phyloP scores from a whole-genome alignment of 331 rosid genomes.

The Rhamnella rubrinervis region DNA sequence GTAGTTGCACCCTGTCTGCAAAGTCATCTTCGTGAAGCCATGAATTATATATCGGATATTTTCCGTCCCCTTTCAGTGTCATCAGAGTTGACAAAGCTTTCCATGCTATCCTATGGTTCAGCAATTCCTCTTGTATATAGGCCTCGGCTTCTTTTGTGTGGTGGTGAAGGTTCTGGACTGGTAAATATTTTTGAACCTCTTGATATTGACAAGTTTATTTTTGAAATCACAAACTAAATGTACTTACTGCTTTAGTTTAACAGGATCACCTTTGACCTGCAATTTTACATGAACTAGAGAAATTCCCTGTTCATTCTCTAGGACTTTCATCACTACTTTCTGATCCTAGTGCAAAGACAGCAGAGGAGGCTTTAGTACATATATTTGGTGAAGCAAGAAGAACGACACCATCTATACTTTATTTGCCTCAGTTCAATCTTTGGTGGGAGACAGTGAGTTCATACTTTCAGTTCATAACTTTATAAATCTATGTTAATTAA shows the following conservation, averaged over 20 bases:
- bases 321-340: constrained; percentile 94
- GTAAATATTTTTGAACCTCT: constrained; percentile 60
- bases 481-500: constrained; percentile 19
- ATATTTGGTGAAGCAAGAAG: constrained; percentile 97
- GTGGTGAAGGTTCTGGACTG: constrained; percentile 95
- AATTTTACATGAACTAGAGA: constrained; percentile 93
- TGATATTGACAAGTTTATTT: constrained; percentile 20
- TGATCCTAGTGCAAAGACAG: constrained; percentile 98
- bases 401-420: constrained; percentile 88
- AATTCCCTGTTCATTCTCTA: constrained; percentile 91
- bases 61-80: constrained; percentile 63
- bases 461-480: constrained; percentile 14
- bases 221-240: constrained; percentile 53
- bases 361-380: constrained; percentile 96
- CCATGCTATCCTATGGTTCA: constrained; percentile 88
- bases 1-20: constrained; percentile 89
- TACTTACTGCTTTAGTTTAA: constrained; percentile 97
- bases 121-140: constrained; percentile 93
- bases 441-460: constrained; percentile 98
- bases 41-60: constrained; percentile 67
- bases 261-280: constrained; percentile 99
- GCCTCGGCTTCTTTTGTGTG: constrained; percentile 91
- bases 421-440: constrained; percentile 85
- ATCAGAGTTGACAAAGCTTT: constrained; percentile 71
- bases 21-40: constrained; percentile 64